Base-by-base conservation (phyloP, 495 filamentous ascomycete species). In the Xylaria grammica region DNA sequence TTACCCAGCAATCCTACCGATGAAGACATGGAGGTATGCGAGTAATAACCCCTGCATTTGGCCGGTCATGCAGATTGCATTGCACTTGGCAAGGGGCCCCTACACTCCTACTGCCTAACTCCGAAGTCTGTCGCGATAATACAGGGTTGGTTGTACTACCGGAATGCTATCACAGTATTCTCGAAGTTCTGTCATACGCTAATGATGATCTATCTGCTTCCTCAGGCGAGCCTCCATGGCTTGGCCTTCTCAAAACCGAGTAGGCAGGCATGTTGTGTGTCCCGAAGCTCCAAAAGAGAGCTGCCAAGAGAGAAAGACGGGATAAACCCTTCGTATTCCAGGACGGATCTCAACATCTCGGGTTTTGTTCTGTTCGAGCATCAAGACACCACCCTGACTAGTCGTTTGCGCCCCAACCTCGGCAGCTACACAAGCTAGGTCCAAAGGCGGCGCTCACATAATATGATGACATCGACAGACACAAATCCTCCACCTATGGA, bases 21-120 rank as follows among this genome's bases (percentile, higher is more conserved):
- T 26, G 46, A 57, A 26, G 55, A 61, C 59, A 40, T 26, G 46
- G 49, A 0, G 17, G 44, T 38, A 62, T 44, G 60, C 60, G 27
- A 62, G 60, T 62, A 62, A 62, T 62, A 38, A 29, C 60, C 60
- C 60, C 60, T 62, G 60, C 60, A 45, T 53, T 50, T 45, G 50
- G 36, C 60, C 38, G 49, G 49, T 34, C 60, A 50, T 62, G 60
- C 60, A 62, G 22, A 36, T 51, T 50, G 45, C 49, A 53, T 62
- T 44, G 46, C 24, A 15, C 50, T 42, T 53, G 10, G 60, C 60
- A 62, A 53, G 60, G 60, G 36, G 60, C 32, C 27, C 36, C 59
- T 20, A 42, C 24, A 38, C 46, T 45, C 24, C 60, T 38, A 53
- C 48, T 50, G 49, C 24, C 49, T 32, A 62, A 24, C 60, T 45